Evolutionary conservation across 495 filamentous ascomycete genomes (phyloP), one percentile per base, ranked within the genome.

Genomic region (Aspergillus sclerotioniger): DNA sequence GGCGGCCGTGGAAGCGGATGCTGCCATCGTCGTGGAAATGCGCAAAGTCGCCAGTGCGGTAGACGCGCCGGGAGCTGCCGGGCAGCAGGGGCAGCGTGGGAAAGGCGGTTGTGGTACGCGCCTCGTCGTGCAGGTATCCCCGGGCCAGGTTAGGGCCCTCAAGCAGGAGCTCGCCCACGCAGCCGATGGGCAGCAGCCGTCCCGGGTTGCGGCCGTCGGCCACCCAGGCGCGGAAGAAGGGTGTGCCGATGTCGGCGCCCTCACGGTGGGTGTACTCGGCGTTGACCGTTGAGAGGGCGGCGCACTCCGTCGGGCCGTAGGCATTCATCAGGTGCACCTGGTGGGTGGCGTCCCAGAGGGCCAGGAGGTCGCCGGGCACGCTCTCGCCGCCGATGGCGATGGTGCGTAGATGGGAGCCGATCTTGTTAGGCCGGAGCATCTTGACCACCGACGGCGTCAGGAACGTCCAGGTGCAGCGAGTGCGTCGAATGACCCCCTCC

Each of bases 141-240:
- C 59, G 49, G 8, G 62, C 73, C 9, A 81, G 57, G 5, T 67
- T 60, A 8, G 71, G 69, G 0, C 78, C 76, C 53, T 78, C 70
- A 6, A 81, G 53, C 13, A 73, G 54, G 10, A 81, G 54, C 56
- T 80, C 78, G 1, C 78, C 78, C 10, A 72, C 62, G 4, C 62
- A 61, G 13, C 78, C 78, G 13, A 80, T 61, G 15, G 76, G 73
- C n/a, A 59, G 60, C 6, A 76, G 67, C 13, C 51, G 59, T 8
- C 72, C 43, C 21, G 68, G 61, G 37, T 74, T 51, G 3, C 67
- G 53, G 17, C 67, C 62, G 48, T 77, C 68, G 8, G 69, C 63
- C n/a, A 81, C 60, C 71, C 74, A 62, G n/a, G 51, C 41, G 16
- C 46, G 58, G 15, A 56, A 66, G 5, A 60, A 39, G 8, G 56